Percentiles rank a stretch among this genome's conserved stretches.
Conservation (phyloP, 2,329 filamentous ascomycete species). For the Calonectria honghensis region DNA sequence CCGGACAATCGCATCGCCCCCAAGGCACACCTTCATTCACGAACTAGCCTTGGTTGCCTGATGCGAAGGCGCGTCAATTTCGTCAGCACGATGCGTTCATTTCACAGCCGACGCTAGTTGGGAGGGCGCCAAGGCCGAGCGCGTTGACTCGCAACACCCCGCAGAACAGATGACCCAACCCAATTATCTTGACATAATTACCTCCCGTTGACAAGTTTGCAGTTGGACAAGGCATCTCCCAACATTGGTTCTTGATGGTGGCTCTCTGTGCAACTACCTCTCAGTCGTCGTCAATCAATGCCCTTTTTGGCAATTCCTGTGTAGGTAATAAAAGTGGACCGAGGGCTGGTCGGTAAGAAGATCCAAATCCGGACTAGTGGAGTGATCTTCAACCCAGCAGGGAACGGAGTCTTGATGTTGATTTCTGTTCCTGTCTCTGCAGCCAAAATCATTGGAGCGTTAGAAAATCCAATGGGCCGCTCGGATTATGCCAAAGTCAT, state of each 20-base stretch:
- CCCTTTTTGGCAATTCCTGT: constrained; percentile 7
- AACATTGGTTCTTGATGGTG: not conserved
- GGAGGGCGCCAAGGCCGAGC: not conserved
- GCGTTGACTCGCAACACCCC: not conserved
- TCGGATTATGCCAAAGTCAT: constrained; percentile 37
- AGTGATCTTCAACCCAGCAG: not conserved
- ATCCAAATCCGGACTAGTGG: not conserved
- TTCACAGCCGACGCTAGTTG: not conserved
- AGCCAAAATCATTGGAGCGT: too few relatives aligned
- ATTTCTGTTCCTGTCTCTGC: not conserved
- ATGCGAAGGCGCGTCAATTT: not conserved
- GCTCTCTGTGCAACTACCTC: not conserved
- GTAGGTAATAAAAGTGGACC: not conserved
- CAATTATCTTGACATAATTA: not conserved
- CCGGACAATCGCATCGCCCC: not conserved
- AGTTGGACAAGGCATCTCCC: not conserved
- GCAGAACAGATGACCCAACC: not conserved
- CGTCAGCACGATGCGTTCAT: too few relatives aligned
- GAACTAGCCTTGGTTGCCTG: not conserved
- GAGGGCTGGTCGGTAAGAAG: not conserved
- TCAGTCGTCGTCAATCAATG: not conserved
- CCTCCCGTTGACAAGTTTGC: not conserved
- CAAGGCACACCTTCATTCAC: not conserved
- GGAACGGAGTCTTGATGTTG: not conserved
- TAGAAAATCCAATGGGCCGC: not conserved